A percentile compares a stretch with the other conserved stretches of the same genome.
Evolutionary conservation across 441 rosid genomes (phyloP).

Genomic region (Euphorbia celastroides): DNA sequence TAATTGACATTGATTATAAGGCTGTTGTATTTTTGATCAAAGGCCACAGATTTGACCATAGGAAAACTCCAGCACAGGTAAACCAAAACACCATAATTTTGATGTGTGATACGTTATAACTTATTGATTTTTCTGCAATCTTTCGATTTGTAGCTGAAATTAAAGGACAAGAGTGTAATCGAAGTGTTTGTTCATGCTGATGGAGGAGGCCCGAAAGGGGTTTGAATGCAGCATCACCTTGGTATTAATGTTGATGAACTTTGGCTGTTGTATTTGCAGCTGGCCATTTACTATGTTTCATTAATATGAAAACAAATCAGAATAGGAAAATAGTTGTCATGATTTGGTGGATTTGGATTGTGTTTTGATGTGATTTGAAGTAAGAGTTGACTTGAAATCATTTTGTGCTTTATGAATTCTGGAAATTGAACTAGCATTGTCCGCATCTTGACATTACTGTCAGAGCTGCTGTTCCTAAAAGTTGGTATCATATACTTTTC

Average conservation of each 20-base stretch:
- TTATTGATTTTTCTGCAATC: not conserved
- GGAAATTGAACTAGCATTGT: too few relatives aligned
- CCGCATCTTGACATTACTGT: too few relatives aligned
- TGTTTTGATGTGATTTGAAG: too few relatives aligned
- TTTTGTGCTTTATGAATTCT: too few relatives aligned
- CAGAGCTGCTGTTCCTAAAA: too few relatives aligned
- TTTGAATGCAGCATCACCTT: not conserved
- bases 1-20: not conserved
- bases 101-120: too few relatives aligned
- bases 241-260: not conserved
- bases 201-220: slow-evolving; percentile 8
- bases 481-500: too few relatives aligned
- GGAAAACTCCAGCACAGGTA: slow-evolving; percentile 8
- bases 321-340: not conserved
- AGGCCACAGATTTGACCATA: not conserved
- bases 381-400: too few relatives aligned
- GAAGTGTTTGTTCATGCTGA: not conserved
- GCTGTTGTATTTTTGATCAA: not conserved
- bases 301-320: not conserved
- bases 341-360: not conserved
- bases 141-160: not conserved
- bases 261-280: not conserved
- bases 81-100: too few relatives aligned
- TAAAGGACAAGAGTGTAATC: not conserved
- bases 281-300: not conserved